Percentiles rank a stretch among this genome's conserved stretches.
These are phyloP conservation scores for Stemphylium beticola DNA, from an alignment of 2,329 filamentous ascomycete genomes.

Conservation along the genomic window DNA sequence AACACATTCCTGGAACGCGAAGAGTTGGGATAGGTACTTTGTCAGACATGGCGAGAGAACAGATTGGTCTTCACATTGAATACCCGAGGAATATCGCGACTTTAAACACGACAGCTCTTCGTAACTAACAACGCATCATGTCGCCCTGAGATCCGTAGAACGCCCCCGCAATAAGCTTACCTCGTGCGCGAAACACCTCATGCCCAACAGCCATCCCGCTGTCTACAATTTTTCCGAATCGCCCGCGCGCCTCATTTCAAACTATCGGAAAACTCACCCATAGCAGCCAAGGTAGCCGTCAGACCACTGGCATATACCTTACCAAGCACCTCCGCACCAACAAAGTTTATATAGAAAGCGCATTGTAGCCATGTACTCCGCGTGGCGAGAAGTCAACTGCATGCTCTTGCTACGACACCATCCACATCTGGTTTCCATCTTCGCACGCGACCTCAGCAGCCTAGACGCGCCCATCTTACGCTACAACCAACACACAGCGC, in stretches of 20 bases:
- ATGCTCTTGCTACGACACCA: neutral
- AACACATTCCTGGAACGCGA: neutral
- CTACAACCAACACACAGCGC: neutral
- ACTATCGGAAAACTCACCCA: neutral
- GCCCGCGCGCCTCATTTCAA: neutral
- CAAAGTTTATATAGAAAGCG: conserved; percentile 3
- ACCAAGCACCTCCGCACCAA: neutral
- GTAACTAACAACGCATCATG: neutral
- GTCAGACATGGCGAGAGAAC: too few relatives aligned
- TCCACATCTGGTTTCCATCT: neutral
- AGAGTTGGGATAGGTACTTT: too few relatives aligned
- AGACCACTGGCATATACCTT: neutral
- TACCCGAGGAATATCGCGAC: too few relatives aligned
- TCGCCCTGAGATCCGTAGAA: neutral
- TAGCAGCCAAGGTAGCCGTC: neutral
- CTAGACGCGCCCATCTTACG: conserved; percentile 7
- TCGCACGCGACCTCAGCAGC: neutral
- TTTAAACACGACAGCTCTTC: neutral
- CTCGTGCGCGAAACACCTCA: neutral
- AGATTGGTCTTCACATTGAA: too few relatives aligned
- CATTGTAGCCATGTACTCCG: neutral
- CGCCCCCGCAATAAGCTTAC: too few relatives aligned
- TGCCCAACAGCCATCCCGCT: neutral
- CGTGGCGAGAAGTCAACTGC: neutral
- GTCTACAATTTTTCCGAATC: neutral